Evolutionary conservation across 140 eudicot genomes (phyloP), one percentile per base, ranked within the genome.

Genomic region (Flaveria floridana): DNA sequence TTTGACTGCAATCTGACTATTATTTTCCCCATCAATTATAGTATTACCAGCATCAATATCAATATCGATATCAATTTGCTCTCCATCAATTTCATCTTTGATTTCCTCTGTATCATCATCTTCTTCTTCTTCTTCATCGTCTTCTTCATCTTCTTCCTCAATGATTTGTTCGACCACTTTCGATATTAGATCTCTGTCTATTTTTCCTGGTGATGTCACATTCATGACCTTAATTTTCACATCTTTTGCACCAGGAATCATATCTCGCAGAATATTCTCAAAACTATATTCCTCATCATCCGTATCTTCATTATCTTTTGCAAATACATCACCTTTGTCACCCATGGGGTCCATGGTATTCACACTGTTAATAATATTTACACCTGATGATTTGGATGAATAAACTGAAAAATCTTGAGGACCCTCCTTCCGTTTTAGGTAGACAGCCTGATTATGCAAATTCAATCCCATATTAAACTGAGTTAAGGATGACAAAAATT

Each of bases 211-310:
- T 39, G 83, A 7, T 76, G 96, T 82, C 70, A 90, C 84, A 75
- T 90, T 90, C 87, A 90, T 81, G 41, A 95, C 97, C 76, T 94
- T 94, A 58, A 94, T 88, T 79, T 89, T 85, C 78, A 78, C 59
- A 57, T 82, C 83, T 44, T 78, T 68, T 61, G 77, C 89, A 75
- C 92, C 97, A 74, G 96, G 95, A 69, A 91, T 88, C 86, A 88
- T 84, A 86, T 91, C 95, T n/a, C 78, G 76, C 78, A 86, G 69
- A 25, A 82, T 71, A 81, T 85, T 87, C 52, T 82, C 85, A 79
- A 88, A 88, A 67, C 84, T 84, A 71, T 80, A 77, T 41, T 73
- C 89, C 64, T 87, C 93, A 30, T 85, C 93, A 20, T 85, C 88
- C 64, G 83, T 56, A 59, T 90, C 96, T 77, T 87, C 96, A 20